A percentile compares a stretch with the other conserved stretches of the same genome.
These are phyloP conservation scores for Exophiala oligosperma DNA, from an alignment of 2,329 filamentous ascomycete species.

Conservation along the genomic window DNA sequence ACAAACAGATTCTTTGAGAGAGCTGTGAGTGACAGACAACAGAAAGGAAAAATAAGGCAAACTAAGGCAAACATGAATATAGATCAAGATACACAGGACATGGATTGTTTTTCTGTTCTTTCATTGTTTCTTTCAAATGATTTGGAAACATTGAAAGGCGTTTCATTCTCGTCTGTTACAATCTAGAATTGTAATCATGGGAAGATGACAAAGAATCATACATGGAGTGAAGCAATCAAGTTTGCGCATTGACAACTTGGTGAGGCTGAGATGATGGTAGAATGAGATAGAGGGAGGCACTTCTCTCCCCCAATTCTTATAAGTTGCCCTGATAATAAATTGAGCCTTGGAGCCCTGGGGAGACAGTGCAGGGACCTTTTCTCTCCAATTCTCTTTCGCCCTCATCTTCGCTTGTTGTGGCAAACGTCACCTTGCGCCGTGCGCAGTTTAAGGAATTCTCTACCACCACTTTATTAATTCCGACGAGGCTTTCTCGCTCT, in stretches of 20 bases:
- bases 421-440: slow-evolving; percentile 1
- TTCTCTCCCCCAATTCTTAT: too few relatives aligned
- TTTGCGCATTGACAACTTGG: neutral
- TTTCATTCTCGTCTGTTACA: too few relatives aligned
- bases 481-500: neutral
- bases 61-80: neutral
- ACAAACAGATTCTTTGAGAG: too few relatives aligned
- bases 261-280: neutral
- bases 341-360: too few relatives aligned
- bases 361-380: neutral
- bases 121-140: too few relatives aligned
- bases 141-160: too few relatives aligned
- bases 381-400: neutral
- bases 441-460: neutral
- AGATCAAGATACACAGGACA: neutral
- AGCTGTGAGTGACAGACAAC: neutral
- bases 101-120: too few relatives aligned
- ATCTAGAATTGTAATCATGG: neutral
- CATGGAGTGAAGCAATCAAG: neutral
- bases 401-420: neutral
- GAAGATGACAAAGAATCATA: neutral
- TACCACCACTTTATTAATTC: neutral
- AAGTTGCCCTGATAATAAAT: too few relatives aligned
- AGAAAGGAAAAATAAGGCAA: neutral
- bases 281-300: too few relatives aligned